Conservation (phyloP, 2,329 filamentous ascomycete genomes). For the Fusarium floridanum region DNA sequence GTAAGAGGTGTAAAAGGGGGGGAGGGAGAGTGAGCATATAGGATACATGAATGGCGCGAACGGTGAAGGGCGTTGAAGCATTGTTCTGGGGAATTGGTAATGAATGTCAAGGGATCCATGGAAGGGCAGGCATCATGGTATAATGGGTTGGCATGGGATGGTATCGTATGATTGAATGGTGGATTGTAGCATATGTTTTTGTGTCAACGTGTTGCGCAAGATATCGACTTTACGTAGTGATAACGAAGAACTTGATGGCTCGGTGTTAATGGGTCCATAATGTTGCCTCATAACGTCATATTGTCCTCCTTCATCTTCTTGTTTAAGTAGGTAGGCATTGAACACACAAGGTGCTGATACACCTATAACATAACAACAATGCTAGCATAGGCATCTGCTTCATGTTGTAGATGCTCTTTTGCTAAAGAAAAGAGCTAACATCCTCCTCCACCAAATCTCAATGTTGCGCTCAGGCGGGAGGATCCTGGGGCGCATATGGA, state of each 20-base stretch:
- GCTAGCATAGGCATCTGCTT: background rate
- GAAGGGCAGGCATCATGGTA: constrained; percentile 26
- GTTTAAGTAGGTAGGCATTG: background rate
- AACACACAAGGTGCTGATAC: background rate
- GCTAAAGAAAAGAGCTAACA: background rate
- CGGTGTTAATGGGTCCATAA: background rate
- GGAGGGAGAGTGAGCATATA: constrained; percentile 9
- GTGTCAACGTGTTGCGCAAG: constrained; percentile 29
- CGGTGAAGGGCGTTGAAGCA: constrained; percentile 42
- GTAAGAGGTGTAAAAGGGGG: constrained; percentile 63
- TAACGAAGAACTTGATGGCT: constrained; percentile 35
- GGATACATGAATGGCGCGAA: constrained; percentile 33
- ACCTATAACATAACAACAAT: background rate
- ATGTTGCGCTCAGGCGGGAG: background rate
- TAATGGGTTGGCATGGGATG: constrained; percentile 6
- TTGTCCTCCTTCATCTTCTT: background rate
- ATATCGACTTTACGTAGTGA: constrained; percentile 36
- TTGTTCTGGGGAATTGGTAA: constrained; percentile 37
- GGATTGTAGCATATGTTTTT: constrained; percentile 30
- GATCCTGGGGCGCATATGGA: background rate
- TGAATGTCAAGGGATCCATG: constrained; percentile 15
- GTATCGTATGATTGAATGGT: background rate
- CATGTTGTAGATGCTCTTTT: background rate
- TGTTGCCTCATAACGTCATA: background rate
- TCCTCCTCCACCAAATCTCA: background rate